A percentile compares a stretch with the other conserved stretches of the same genome.
These are phyloP conservation scores for Aphanomyces stellatus DNA, from an alignment of 352 stramenopile genomes.

Conservation along the genomic window DNA sequence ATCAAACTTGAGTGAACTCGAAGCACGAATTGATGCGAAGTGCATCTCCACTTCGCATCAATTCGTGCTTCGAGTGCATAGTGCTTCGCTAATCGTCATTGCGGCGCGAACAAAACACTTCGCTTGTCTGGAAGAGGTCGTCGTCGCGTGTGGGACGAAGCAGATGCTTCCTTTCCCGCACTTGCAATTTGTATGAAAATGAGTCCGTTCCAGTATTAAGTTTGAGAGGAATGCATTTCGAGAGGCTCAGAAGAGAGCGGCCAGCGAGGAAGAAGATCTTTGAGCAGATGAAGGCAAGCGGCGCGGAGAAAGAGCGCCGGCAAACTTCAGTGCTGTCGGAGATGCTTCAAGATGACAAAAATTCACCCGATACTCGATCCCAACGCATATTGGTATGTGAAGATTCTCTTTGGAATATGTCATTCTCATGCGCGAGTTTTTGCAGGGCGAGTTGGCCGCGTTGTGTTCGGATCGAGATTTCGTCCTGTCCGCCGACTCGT, in stretches of 20 bases:
- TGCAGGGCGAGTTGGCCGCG: conserved; percentile 47
- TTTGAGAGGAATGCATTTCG: conserved; percentile 1
- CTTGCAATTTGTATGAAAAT: not conserved
- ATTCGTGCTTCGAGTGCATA: no score
- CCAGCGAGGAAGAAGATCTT: conserved; percentile 6
- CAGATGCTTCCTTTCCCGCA: no score
- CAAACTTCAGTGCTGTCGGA: not conserved
- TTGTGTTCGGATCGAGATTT: conserved; percentile 67
- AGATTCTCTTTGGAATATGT: not conserved
- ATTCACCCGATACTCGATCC: conserved; percentile 40
- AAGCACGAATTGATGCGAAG: no score
- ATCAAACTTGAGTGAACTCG: no score
- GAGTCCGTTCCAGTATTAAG: no score
- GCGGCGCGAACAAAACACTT: no score
- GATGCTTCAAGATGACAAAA: conserved; percentile 5
- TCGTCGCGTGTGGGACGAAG: no score
- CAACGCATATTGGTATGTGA: conserved; percentile 55
- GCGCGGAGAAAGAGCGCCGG: not conserved
- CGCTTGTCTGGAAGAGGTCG: no score
- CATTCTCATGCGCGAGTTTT: not conserved
- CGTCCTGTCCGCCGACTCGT: conserved; percentile 63
- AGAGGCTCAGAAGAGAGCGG: not conserved
- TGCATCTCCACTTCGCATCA: no score
- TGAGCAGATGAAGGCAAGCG: not conserved
- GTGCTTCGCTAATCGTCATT: no score